These are phyloP conservation scores for Collybiopsis luxurians DNA, from an alignment of 768 basidiomycete genomes.

Conservation along the genomic window DNA sequence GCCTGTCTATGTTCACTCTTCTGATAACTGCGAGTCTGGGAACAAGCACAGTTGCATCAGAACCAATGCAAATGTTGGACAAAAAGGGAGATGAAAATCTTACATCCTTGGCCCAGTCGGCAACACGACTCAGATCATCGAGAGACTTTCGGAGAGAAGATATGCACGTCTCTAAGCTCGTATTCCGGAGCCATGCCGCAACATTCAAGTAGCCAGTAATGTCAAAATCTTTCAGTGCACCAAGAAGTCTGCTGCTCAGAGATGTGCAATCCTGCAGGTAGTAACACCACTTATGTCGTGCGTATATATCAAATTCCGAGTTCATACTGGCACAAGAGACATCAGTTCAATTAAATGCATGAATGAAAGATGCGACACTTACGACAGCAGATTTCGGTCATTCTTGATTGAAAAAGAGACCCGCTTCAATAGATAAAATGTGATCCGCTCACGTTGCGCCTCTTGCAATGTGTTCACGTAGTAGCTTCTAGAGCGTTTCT, in stretches of 20 bases:
- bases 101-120: background rate
- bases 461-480: slow-evolving; percentile 20
- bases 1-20: background rate
- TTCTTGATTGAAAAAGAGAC: background rate
- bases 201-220: background rate
- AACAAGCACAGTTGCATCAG: no score
- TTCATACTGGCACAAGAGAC: background rate
- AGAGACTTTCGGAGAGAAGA: background rate
- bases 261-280: background rate
- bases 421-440: background rate
- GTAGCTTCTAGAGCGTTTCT: slow-evolving; percentile 22
- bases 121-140: background rate
- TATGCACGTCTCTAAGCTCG: background rate
- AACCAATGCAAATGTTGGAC: background rate
- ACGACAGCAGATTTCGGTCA: background rate
- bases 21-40: no score
- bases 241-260: background rate
- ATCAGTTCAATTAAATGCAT: background rate
- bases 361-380: no score
- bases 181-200: background rate
- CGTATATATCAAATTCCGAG: background rate
- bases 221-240: background rate
- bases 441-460: background rate
- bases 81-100: background rate
- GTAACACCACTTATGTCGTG: background rate